Conservation (phyloP, 2,329 filamentous ascomycete genomes). For the Aspergillus candidus region DNA sequence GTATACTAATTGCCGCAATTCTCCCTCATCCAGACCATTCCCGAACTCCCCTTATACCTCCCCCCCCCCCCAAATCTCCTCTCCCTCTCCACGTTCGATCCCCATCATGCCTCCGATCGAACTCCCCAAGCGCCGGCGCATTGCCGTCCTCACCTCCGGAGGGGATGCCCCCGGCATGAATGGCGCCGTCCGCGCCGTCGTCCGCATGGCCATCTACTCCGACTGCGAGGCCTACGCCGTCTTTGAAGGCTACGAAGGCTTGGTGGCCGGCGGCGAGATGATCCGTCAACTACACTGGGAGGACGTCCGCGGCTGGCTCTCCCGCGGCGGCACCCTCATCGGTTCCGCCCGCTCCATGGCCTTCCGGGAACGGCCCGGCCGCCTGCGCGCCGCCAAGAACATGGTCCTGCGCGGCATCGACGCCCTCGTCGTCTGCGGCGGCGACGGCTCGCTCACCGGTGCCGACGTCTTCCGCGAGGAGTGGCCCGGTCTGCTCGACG, state of each 20-base stretch:
- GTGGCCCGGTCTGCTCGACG: slow-evolving; percentile 81
- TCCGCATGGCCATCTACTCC: slow-evolving; percentile 83
- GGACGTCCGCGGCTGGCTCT: slow-evolving; percentile 89
- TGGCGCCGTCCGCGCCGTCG: slow-evolving; percentile 78
- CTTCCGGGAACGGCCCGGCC: slow-evolving; percentile 83
- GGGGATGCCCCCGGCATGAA: slow-evolving; percentile 96
- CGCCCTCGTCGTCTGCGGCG: slow-evolving; percentile 91
- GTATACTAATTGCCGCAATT: too few relatives aligned
- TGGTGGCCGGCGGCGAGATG: slow-evolving; percentile 81
- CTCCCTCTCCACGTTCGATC: background rate
- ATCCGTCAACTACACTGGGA: slow-evolving; percentile 88
- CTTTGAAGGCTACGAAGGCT: slow-evolving; percentile 92
- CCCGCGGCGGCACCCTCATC: slow-evolving; percentile 90
- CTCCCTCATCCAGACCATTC: too few relatives aligned
- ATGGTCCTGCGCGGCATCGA: slow-evolving; percentile 90
- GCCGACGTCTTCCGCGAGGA: slow-evolving; percentile 89
- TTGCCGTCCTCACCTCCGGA: slow-evolving; percentile 90
- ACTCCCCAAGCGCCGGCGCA: slow-evolving; percentile 53
- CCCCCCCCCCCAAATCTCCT: slow-evolving; percentile 17
- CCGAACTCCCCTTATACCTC: slow-evolving; percentile 15
- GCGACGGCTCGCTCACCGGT: slow-evolving; percentile 92
- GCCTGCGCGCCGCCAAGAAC: slow-evolving; percentile 84
- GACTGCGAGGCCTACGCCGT: slow-evolving; percentile 73
- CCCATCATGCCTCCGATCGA: slow-evolving; percentile 14
- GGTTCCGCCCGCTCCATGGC: slow-evolving; percentile 89